Base-by-base conservation (phyloP, 495 filamentous ascomycete species). In the Collariella sp. region DNA sequence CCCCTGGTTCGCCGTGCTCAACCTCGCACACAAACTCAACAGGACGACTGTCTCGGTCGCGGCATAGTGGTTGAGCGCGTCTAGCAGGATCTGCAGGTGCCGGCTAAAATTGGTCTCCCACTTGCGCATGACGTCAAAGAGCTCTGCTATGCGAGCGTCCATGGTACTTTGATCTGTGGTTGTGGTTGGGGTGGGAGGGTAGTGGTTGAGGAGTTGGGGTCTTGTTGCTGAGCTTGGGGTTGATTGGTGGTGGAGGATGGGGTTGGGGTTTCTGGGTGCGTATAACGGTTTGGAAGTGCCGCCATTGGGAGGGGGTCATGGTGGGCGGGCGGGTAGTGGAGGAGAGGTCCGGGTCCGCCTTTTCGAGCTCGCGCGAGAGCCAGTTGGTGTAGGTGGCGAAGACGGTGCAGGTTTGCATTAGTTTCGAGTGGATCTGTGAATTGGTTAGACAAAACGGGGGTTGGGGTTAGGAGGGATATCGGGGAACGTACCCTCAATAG, bases 11-110 rank as follows among this genome's bases (percentile, higher is more conserved):
- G 85, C 87, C 38, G 82, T 86, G 54, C 84, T 86, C 62, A 91
- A 62, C 57, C 87, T 67, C 24, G 88, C 87, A 67, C 88, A 91
- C 6, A 98, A 74, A 53, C 91, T 87, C 53, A 96, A 69, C 54
- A 97, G 72, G 22, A 95, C 93, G 26, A 96, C 93, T 58, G 93
- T 97, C 72, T 98, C 93, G 2, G 93, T 98, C 0, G 91, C 91
- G 1, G 93, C 93, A 59, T 95, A 95, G 67, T 97, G 95, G 59
- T 97, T 96, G 61, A 98, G 70, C 44, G 88, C 88, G 69, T 96
- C 91, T 46, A 96, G 77, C 57, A 98, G 67, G 58, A 97, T 93
- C 70, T 89, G 88, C 60, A 98, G 69, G 70, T 96, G 91, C 35
- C 88, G 76, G 50, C 83, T 85, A 67, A 98, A 98, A 67, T 95